These are phyloP conservation scores for Closterium sp. DNA, from an alignment of 139 green algal species.

Conservation along the genomic window DNA sequence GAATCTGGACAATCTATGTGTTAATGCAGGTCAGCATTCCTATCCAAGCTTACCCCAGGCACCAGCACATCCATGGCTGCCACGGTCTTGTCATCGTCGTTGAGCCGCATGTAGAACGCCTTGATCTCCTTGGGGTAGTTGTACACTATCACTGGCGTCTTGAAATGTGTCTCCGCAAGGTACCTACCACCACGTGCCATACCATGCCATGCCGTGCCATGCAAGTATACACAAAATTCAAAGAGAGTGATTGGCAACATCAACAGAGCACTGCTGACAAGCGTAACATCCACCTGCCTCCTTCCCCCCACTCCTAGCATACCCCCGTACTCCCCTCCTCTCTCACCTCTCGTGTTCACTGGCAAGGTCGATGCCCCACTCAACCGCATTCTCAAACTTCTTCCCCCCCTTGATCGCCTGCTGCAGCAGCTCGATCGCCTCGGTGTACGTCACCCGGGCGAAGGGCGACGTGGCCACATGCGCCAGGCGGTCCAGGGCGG, in stretches of 20 bases:
- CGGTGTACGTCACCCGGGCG: conserved; percentile 86
- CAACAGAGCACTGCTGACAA: neutral
- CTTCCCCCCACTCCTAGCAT: neutral
- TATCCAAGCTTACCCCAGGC: conserved; percentile 74
- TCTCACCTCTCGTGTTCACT: conserved; percentile 87
- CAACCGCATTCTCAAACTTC: conserved; percentile 86
- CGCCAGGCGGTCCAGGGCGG: conserved; percentile 73
- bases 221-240: neutral
- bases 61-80: conserved; percentile 98
- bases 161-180: conserved; percentile 89
- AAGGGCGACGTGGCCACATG: conserved; percentile 80
- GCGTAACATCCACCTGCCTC: neutral
- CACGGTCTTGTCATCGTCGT: conserved; percentile 95
- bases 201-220: neutral
- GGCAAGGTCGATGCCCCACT: conserved; percentile 86
- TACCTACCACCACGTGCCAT: conserved; percentile 54
- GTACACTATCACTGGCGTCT: conserved; percentile 93
- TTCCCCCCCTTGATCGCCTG: conserved; percentile 59
- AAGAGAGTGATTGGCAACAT: neutral
- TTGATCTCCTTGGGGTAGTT: conserved; percentile 96
- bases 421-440: conserved; percentile 84
- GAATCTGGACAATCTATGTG: neutral
- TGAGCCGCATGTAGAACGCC: conserved; percentile 98
- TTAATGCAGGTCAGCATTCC: neutral
- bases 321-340: neutral